A percentile compares a stretch with the other conserved stretches of the same genome.
Evolutionary conservation across 2,329 filamentous ascomycete species (phyloP).

Genomic region (Rosellinia necatrix): DNA sequence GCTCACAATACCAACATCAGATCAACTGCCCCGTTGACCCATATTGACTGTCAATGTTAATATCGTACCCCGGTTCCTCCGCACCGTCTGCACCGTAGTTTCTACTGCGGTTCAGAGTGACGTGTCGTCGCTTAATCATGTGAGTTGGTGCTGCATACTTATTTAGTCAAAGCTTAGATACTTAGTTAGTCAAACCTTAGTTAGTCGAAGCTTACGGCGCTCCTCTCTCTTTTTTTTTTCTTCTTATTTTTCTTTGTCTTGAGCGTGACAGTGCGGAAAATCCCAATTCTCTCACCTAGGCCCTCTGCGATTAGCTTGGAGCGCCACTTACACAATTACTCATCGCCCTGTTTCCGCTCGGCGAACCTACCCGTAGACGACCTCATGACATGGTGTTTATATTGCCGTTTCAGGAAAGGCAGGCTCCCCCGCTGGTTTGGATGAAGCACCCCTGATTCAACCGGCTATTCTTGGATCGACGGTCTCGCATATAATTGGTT

Average conservation of each 20-base stretch:
- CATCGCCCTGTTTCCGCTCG: neutral
- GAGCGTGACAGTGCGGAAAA: too few relatives aligned
- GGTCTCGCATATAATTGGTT: constrained; percentile 11
- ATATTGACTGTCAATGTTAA: neutral
- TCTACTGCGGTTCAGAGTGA: neutral
- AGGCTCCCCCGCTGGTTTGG: constrained; percentile 9
- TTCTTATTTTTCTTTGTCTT: too few relatives aligned
- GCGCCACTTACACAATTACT: neutral
- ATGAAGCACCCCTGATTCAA: constrained; percentile 1
- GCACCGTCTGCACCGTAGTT: too few relatives aligned
- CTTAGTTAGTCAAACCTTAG: too few relatives aligned
- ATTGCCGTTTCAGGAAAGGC: constrained; percentile 2
- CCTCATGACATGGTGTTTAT: neutral
- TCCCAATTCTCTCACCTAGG: neutral
- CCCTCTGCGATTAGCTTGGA: neutral
- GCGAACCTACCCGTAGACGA: too few relatives aligned
- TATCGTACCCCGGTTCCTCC: too few relatives aligned
- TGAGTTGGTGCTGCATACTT: neutral
- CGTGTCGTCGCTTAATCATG: neutral
- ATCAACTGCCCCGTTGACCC: neutral
- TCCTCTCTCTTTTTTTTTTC: too few relatives aligned
- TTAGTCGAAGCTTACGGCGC: too few relatives aligned
- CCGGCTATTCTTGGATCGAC: constrained; percentile 6
- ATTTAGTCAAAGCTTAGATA: too few relatives aligned
- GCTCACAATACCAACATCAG: neutral